Base-by-base conservation (phyloP, 805 yeast species). In the Cyberlindnera bimundalis region DNA sequence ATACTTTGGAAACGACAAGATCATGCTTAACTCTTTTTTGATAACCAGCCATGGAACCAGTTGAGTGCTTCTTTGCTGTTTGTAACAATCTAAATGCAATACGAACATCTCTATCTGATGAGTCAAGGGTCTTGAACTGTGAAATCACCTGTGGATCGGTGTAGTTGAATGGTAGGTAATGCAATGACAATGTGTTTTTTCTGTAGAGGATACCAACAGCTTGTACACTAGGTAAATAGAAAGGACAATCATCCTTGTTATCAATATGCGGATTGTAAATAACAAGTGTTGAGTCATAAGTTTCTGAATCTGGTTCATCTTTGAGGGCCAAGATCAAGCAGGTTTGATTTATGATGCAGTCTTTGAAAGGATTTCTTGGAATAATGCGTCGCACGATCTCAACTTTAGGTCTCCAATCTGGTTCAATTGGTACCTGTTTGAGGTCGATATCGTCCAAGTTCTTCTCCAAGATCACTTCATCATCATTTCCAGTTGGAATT, bases 341-440 rank as follows among this genome's bases (percentile, higher is more conserved):
- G 0, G 96, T 83, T 61, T 91, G 98, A 58, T 86, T 85, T 46
- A 89, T 78, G 18, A 86, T 76, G 37, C 75, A 74, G 58, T 90
- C 98, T 53, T 86, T 84, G 57, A 77, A 79, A 0, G 96, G 96
- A 55, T 90, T 90, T 61, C 97, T 70, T 10, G 98, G 98, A n/a
- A 90, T 74, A 26, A 90, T 79, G 51, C 96, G 70, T 50, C 97
- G 74, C n/a, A 88, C 86, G 34, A 84, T 64, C 50, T 80, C 79
- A 16, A 61, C 58, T 32, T 67, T 66, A 15, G 71, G 70, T 42
- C 55, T 60, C 40, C 53, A 65, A 24, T 11, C 40, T 35, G 42
- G 54, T 19, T 35, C 51, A n/a, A 56, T 48, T 11, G 45, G 55
- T 1, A 62, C 67, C 5, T 51, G 28, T 35, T 65, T 65, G 6